Base-by-base conservation (phyloP, 768 basidiomycete species). In the Boletus rex-veris region DNA sequence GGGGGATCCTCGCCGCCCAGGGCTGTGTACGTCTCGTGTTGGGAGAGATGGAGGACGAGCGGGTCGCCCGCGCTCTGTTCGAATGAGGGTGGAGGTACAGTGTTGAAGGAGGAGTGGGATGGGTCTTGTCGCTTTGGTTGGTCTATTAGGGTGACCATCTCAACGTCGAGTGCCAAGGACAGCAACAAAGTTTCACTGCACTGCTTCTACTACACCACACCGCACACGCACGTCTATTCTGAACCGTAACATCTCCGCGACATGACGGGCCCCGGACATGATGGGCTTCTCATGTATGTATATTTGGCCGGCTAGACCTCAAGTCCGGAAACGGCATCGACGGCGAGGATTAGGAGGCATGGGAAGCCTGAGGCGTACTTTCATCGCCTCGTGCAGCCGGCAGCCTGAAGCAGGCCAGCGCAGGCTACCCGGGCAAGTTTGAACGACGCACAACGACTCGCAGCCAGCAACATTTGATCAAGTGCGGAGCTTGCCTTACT, bases 1-100 rank as follows among this genome's bases (percentile, higher is more conserved):
- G 87, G 87, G 1, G 87, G 88, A 16, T 78, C 74, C n/a, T 74
- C 77, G 18, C 74, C 74, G 18, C 69, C 73, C 16, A 58, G 61
- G 10, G 66, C 60, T 33, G 63, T 60, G 40, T 54, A 52, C 14
- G 58, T 55, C 43, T 61, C 63, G 42, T 50, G 48, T 12, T 60
- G 58, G 10, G 64, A 54, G 39, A 74, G 59, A 18, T 66, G 55
- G 36, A 64, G 49, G 33, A 71, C 39, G 10, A 60, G 39, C 7
- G 63, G 58, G 39, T 67, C 67, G n/a, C 26, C 38, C 21, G 44
- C 38, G 16, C 69, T 67, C 48, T 67, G 61, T 33, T 69, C 63
- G 12, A 71, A 71, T 14, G 68, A 28, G 37, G 67, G 68, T 5
- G 67, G 69, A 21, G 58, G 31, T 10, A 31, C 35, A 15, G 16